These are phyloP conservation scores for Ochromonadaceae sp. DNA, from an alignment of 352 stramenopile species.

Conservation along the genomic window DNA sequence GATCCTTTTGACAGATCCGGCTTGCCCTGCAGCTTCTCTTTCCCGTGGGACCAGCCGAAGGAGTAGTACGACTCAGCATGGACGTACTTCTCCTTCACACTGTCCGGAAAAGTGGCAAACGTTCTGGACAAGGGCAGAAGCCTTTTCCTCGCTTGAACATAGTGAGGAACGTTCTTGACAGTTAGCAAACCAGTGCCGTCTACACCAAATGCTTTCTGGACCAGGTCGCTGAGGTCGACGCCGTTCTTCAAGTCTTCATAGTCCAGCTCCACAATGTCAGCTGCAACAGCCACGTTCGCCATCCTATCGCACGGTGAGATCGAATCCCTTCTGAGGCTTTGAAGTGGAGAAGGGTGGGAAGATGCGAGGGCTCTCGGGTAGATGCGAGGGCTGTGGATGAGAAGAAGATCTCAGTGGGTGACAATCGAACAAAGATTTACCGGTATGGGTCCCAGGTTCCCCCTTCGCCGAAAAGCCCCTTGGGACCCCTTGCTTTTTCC, in stretches of 20 bases:
- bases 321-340: too few relatives aligned
- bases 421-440: too few relatives aligned
- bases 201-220: conserved; percentile 53
- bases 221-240: conserved; percentile 15
- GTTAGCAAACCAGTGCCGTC: conserved; percentile 71
- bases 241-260: conserved; percentile 13
- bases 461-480: too few relatives aligned
- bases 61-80: conserved; percentile 65
- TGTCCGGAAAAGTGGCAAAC: conserved; percentile 46
- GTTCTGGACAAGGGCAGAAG: conserved; percentile 60
- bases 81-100: conserved; percentile 55
- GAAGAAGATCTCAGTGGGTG: too few relatives aligned
- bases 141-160: conserved; percentile 45
- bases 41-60: conserved; percentile 78
- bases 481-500: too few relatives aligned
- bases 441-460: too few relatives aligned
- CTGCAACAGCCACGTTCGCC: too few relatives aligned
- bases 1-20: conserved; percentile 71
- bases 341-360: too few relatives aligned
- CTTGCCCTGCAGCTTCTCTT: conserved; percentile 61
- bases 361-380: too few relatives aligned
- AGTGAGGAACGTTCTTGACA: conserved; percentile 59
- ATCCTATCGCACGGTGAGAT: too few relatives aligned
- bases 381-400: too few relatives aligned
- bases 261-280: not conserved